Base-by-base conservation (phyloP, 2,329 filamentous ascomycete species). In the Fusarium sp. region DNA sequence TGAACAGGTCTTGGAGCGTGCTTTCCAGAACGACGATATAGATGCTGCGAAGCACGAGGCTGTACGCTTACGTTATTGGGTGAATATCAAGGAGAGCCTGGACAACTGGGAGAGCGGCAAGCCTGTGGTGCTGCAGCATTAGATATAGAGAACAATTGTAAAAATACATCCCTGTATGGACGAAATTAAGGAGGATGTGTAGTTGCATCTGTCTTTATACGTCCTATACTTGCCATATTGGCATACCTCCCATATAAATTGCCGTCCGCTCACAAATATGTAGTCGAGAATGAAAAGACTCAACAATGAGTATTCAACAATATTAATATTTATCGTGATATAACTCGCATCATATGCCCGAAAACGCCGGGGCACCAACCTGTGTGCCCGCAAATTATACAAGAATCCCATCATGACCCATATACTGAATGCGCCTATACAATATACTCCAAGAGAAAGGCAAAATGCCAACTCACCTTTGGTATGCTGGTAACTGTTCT, bases 21-120 rank as follows among this genome's bases (percentile, higher is more conserved):
- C 90, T 1, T 95, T 98, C 77, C 84, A 82, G 67, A 74, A 79
- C 11, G 92, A 91, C 51, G 88, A 95, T 77, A 77, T 92, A 41
- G 85, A 90, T 43, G 81, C 67, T 11, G 95, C 94, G 18, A 90
- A 87, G 81, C 80, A 78, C 65, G 93, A 97, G 85, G 90, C 91
- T 47, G 89, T 97, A 3, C 85, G 87, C 79, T 81, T 98, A 82
- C 85, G 94, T 79, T 98, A 98, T 83, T 98, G 95, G 95, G 87
- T 92, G 59, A 97, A 94, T 80, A 91, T 98, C 66, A 87, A 89
- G 67, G 92, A 97, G 80, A 92, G 90, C 48, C 83, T 98, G 76
- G 84, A 91, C 77, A 88, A 90, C 68, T 98, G 95, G 94, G 94
- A 97, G 84, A 88, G 85, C 75, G 94, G 94, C 8, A 91, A 89